Percentiles rank a stretch among this genome's conserved stretches.
phyloP scores from a whole-genome alignment of 2,329 filamentous ascomycete genomes.

The Colletotrichum lindemuthianum region DNA sequence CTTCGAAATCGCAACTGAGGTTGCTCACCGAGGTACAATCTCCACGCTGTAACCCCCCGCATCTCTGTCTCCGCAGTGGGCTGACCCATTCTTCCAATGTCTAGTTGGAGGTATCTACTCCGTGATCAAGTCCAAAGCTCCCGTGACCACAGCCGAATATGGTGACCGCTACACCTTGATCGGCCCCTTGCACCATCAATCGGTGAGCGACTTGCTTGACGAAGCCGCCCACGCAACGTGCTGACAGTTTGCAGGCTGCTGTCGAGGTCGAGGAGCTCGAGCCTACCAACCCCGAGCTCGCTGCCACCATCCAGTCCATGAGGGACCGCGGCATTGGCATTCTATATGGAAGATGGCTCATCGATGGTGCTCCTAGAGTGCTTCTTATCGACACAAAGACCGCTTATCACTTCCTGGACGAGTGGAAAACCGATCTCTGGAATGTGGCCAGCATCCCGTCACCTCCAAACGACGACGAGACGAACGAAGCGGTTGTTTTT shows the following conservation, averaged over 20 bases:
- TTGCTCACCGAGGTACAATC: slow-evolving; percentile 87
- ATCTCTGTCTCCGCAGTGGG: slow-evolving; percentile 31
- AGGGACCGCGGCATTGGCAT: slow-evolving; percentile 89
- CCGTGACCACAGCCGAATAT: slow-evolving; percentile 98
- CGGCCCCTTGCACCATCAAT: slow-evolving; percentile 90
- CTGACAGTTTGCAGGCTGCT: slow-evolving; percentile 72
- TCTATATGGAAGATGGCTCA: slow-evolving; percentile 95
- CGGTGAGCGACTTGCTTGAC: slow-evolving; percentile 65
- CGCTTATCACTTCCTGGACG: slow-evolving; percentile 88
- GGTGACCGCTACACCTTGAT: slow-evolving; percentile 96
- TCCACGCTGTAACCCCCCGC: slow-evolving; percentile 17
- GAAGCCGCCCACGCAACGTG: neutral
- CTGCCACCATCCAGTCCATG: slow-evolving; percentile 90
- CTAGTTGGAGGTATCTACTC: slow-evolving; percentile 98
- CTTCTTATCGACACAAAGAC: slow-evolving; percentile 95
- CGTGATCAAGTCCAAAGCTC: slow-evolving; percentile 98
- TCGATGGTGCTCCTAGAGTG: slow-evolving; percentile 93
- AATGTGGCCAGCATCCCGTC: slow-evolving; percentile 93
- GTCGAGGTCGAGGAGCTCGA: slow-evolving; percentile 96
- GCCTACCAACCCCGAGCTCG: slow-evolving; percentile 81
- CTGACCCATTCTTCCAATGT: slow-evolving; percentile 39
- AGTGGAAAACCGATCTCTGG: slow-evolving; percentile 98
- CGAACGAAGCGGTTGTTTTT: slow-evolving; percentile 97
- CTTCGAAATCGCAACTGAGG: slow-evolving; percentile 96
- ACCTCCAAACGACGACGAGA: slow-evolving; percentile 90